A percentile compares a stretch with the other conserved stretches of the same genome.
These are phyloP conservation scores for Vigna reflexopilosa DNA, from an alignment of 306 rosid genomes.

Conservation along the genomic window DNA sequence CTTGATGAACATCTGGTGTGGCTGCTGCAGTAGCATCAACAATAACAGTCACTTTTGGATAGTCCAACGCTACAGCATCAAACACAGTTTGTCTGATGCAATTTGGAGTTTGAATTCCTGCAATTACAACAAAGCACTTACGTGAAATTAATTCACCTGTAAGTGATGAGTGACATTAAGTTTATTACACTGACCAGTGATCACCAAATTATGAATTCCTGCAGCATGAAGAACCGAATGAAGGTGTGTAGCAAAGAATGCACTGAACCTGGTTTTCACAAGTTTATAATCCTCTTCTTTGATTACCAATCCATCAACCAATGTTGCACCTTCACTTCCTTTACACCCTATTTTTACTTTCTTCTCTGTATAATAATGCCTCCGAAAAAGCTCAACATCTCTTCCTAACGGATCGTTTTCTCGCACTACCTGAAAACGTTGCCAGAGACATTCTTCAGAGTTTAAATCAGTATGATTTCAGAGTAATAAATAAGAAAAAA, in stretches of 20 bases:
- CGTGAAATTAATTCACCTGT: slow-evolving; percentile 4
- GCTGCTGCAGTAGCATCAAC: slow-evolving; percentile 93
- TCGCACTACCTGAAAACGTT: slow-evolving; percentile 69
- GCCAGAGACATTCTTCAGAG: neutral
- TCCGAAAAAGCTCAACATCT: slow-evolving; percentile 85
- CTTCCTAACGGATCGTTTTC: slow-evolving; percentile 87
- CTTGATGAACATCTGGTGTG: slow-evolving; percentile 69
- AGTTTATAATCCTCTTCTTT: slow-evolving; percentile 85
- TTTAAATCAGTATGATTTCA: no score
- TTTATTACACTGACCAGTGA: slow-evolving; percentile 61
- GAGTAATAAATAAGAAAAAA: no score
- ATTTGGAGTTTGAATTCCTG: slow-evolving; percentile 96
- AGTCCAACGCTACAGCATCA: slow-evolving; percentile 88
- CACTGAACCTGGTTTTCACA: slow-evolving; percentile 91
- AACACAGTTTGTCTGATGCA: slow-evolving; percentile 91
- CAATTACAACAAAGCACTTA: slow-evolving; percentile 1
- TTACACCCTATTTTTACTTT: slow-evolving; percentile 60
- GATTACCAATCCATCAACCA: slow-evolving; percentile 76
- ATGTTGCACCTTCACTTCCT: slow-evolving; percentile 76
- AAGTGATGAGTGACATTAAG: slow-evolving; percentile 46
- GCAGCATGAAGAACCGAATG: slow-evolving; percentile 70
- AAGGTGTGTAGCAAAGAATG: slow-evolving; percentile 84
- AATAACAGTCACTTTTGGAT: slow-evolving; percentile 66
- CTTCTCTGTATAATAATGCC: slow-evolving; percentile 59
- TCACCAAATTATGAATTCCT: slow-evolving; percentile 64